Conservation (phyloP, 2,329 filamentous ascomycete species). For the Westerdykella aurantiaca region DNA sequence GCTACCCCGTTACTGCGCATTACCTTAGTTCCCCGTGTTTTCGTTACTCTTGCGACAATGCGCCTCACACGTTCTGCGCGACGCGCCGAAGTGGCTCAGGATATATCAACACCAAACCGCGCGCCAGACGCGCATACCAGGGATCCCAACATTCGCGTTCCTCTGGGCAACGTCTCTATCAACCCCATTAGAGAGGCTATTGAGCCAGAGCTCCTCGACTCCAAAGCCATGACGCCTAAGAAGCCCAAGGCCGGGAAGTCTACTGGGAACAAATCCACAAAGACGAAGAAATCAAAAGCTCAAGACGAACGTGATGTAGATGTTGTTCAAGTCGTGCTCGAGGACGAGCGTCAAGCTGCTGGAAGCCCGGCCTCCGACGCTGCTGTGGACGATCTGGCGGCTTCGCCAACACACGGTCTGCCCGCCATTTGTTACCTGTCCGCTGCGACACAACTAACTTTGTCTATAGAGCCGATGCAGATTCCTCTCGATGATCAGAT, state of each 20-base stretch:
- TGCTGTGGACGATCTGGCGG: conserved; percentile 16
- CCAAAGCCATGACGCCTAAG: conserved; percentile 27
- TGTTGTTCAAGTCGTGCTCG: conserved; percentile 8
- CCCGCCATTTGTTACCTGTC: conserved; percentile 5
- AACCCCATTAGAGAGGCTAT: conserved; percentile 23
- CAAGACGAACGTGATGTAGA: conserved; percentile 15
- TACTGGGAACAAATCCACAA: conserved; percentile 27
- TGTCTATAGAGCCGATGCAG: conserved; percentile 1
- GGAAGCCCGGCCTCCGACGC: conserved; percentile 16
- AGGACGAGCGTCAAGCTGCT: conserved; percentile 18
- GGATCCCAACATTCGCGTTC: conserved; percentile 27
- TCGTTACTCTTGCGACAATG: conserved; percentile 17
- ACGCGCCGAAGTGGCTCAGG: conserved; percentile 35
- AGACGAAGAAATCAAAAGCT: conserved; percentile 26
- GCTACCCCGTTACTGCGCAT: neutral
- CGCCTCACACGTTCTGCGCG: conserved; percentile 43
- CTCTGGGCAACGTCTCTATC: conserved; percentile 38
- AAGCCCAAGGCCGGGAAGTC: conserved; percentile 29
- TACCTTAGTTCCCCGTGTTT: conserved; percentile 1
- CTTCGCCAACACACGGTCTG: conserved; percentile 16
- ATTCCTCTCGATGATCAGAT: conserved; percentile 15
- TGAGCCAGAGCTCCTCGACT: conserved; percentile 12
- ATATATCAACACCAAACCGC: conserved; percentile 17
- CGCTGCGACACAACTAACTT: conserved; percentile 11
- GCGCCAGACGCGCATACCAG: conserved; percentile 14